phyloP scores from a whole-genome alignment of 2,329 filamentous ascomycete species.

The Monosporascus sp. region DNA sequence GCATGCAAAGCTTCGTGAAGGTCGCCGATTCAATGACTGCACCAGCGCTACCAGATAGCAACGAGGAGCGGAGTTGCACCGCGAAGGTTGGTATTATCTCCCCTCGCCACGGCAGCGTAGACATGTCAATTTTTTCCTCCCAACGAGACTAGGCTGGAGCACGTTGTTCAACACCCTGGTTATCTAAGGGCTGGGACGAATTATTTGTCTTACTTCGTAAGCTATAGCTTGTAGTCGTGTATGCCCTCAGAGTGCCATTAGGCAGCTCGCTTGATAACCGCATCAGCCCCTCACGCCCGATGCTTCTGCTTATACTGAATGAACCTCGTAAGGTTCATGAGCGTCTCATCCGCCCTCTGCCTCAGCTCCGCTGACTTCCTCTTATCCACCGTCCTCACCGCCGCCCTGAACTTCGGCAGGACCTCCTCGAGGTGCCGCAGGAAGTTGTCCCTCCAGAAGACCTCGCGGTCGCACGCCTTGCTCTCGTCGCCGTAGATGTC shows the following conservation, averaged over 20 bases:
- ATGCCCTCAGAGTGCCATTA: neutral
- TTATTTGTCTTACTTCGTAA: neutral
- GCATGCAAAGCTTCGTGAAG: neutral
- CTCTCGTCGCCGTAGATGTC: conserved; percentile 62
- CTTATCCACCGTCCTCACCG: conserved; percentile 59
- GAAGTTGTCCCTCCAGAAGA: conserved; percentile 61
- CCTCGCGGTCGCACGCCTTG: conserved; percentile 51
- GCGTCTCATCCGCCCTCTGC: conserved; percentile 53
- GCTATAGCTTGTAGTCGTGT: conserved; percentile 6
- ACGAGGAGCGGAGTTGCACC: too few species aligned
- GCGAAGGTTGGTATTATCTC: too few species aligned
- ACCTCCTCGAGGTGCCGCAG: conserved; percentile 52
- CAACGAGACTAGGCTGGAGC: too few species aligned
- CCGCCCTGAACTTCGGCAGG: conserved; percentile 47
- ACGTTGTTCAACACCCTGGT: neutral
- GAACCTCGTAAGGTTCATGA: conserved; percentile 57
- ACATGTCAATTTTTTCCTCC: too few species aligned
- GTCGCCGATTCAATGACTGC: neutral
- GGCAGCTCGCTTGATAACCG: neutral
- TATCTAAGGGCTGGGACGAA: neutral
- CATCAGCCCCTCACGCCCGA: conserved; percentile 25
- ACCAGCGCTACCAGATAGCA: too few species aligned
- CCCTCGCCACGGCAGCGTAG: too few species aligned
- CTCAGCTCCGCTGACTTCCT: conserved; percentile 51
- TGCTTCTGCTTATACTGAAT: conserved; percentile 61